Percentiles rank a stretch among this genome's conserved stretches.
Evolutionary conservation across 73 alveolate genomes (phyloP).

Genomic region (Paramecium caudatum): DNA sequence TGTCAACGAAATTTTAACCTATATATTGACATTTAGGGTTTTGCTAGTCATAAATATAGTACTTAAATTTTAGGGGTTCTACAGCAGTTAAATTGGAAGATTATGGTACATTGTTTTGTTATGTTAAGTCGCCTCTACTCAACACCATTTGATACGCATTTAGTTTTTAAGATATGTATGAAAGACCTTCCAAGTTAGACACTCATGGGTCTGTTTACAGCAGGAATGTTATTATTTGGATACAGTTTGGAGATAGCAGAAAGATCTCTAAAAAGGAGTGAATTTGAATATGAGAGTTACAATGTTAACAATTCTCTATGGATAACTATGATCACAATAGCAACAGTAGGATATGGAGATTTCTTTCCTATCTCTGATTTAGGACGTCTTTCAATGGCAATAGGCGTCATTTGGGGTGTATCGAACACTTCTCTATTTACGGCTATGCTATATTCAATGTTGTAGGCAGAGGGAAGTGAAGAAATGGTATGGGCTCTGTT

Average conservation of each 20-base stretch:
- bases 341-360: constrained; percentile 71
- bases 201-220: neutral
- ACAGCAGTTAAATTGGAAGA: constrained; percentile 32
- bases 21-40: neutral
- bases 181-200: constrained; percentile 25
- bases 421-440: constrained; percentile 25
- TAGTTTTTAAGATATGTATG: neutral
- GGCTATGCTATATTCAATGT: neutral
- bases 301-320: constrained; percentile 29
- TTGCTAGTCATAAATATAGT: neutral
- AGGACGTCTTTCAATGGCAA: constrained; percentile 41
- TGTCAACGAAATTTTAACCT: constrained; percentile 29
- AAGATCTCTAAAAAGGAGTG: constrained; percentile 16
- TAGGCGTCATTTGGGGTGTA: constrained; percentile 34
- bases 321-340: constrained; percentile 18
- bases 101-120: neutral
- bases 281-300: neutral
- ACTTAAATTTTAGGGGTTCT: constrained; percentile 5
- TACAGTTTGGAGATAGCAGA: constrained; percentile 46
- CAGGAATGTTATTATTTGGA: constrained; percentile 34
- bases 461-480: neutral
- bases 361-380: constrained; percentile 57
- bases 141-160: neutral
- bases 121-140: constrained; percentile 50
- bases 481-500: constrained; percentile 56